Conservation (phyloP, 2,329 filamentous ascomycete genomes). For the Aureobasidium sp. region DNA sequence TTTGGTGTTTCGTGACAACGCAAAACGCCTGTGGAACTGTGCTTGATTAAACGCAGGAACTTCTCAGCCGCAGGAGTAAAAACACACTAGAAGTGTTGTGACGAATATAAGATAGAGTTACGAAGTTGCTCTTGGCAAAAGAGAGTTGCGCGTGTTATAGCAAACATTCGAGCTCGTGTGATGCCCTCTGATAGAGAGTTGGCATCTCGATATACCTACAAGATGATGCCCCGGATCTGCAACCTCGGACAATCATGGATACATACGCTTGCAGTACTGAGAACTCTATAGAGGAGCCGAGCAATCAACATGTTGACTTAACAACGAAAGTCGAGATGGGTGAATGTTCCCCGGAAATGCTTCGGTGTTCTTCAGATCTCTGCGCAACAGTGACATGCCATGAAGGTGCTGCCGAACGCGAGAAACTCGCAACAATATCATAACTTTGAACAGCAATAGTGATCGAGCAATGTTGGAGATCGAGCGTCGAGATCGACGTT, state of each 20-base stretch:
- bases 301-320: neutral
- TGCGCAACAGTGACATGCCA: neutral
- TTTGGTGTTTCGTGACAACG: constrained; percentile 50
- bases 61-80: neutral
- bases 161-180: neutral
- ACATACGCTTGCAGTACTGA: neutral
- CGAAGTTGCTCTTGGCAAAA: neutral
- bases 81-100: neutral
- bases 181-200: neutral
- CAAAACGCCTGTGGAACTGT: constrained; percentile 43
- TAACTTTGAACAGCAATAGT: neutral
- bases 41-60: neutral
- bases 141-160: neutral
- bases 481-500: neutral
- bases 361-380: neutral
- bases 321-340: neutral
- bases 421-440: neutral
- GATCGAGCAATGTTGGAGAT: neutral
- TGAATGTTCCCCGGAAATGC: neutral
- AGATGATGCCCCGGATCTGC: neutral
- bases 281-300: neutral
- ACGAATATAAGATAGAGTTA: neutral
- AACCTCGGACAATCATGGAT: neutral
- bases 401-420: neutral
- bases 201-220: neutral